Base-by-base conservation (phyloP, 2,329 filamentous ascomycete species). In the Diaporthe longicolla region DNA sequence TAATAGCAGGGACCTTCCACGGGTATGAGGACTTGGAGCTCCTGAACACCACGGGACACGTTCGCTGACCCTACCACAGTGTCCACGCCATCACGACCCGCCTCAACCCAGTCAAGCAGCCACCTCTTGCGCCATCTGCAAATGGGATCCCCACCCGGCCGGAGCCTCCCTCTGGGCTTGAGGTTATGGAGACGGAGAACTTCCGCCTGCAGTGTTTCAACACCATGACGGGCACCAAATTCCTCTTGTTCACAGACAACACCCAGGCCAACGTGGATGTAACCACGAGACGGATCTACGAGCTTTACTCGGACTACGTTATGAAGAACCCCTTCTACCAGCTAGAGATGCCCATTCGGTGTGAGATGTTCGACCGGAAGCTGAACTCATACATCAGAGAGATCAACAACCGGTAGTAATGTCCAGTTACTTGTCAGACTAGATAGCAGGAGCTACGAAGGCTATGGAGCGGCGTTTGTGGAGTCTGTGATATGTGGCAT, bases 311-410 rank as follows among this genome's bases (percentile, higher is more conserved):
- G 68, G 97, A 99, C 84, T 98, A 94, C 82, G 97, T 99, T 78
- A 98, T 98, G 95, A 99, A 98, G 88, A 99, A 99, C 83, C 97
- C 97, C 0, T 99, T 99, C 82, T 98, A 98, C 85, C 95, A 97
- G 81, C 88, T 98, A 73, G 97, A 99, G 86, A 99, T 98, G 95
- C 97, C 97, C 9, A 91, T 99, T 71, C 89, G 97, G 76, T 98
- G 97, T 84, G 97, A 98, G 81, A 93, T 95, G 79, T 99, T 98
- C 85, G 97, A 99, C 83, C 89, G 95, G 79, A 94, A 94, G 83
- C 83, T 98, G 77, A 89, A 90, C 77, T 94, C 92, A 50, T 97
- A 95, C 84, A 91, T 98, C 79, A 91, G 94, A 81, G 90, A 91
- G 81, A 88, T 92, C 78, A 93, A 93, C 80, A 91, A 87, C 80